Evolutionary conservation across 208 protist genomes (phyloP), one percentile per base, ranked within the genome.

Genomic region (Kentomonas sorsogonicus): DNA sequence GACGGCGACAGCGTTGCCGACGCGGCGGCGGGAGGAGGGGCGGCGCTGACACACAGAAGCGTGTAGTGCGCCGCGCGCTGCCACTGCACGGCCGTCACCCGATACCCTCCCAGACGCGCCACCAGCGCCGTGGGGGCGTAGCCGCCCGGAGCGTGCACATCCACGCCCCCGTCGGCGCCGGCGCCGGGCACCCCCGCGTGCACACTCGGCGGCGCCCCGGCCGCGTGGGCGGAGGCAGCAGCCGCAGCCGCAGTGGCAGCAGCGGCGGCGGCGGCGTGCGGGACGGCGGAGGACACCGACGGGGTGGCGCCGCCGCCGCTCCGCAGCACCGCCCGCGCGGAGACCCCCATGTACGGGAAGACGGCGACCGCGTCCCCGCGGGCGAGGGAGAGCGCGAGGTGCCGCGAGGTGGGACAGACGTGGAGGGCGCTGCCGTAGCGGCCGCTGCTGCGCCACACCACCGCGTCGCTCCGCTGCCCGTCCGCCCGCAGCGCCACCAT

Each of bases 31-130:
- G 4, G 58, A 60, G 48, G 82, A 89, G n/a, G n/a, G n/a, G n/a
- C n/a, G n/a, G n/a, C n/a, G 11, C 77, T 86, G 36, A 93, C 82
- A 53, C 82, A 89, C 1, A 93, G 69, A 34, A 93, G 58, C 26
- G 74, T 90, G 57, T 86, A 77, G 30, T 70, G 57, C 9, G 74
- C 54, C 33, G 85, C 69, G 34, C 66, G 69, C 60, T 89, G 79
- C 86, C 86, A 93, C 26, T 65, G 63, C 54, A 93, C 60, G 30
- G 65, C 46, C 31, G 55, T 46, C 36, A 87, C 73, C 34, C 66
- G 60, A 44, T 86, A 80, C 16, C 57, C 62, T 1, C 82, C 77
- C 15, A 90, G 66, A 40, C 73, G 72, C 51, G 69, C 60, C 0
- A 73, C 73, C 33, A 84, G 73, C 3, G 52, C 60, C 26, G 64